Evolutionary conservation across 2,329 filamentous ascomycete species (phyloP), one percentile per base, ranked within the genome.

Genomic region (Clarireedia monteithiana): DNA sequence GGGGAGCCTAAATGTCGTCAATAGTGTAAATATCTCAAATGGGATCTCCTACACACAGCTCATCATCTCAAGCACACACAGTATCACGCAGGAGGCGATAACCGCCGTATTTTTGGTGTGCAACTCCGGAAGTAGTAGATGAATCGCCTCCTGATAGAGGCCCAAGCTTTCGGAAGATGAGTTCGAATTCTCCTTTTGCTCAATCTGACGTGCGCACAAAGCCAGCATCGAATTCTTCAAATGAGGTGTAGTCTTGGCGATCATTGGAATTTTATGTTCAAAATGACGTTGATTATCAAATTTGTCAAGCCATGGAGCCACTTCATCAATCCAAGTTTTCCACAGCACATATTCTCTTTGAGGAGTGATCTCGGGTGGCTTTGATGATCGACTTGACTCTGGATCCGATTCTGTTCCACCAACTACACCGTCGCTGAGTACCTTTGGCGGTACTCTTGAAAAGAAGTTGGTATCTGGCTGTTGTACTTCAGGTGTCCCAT

Each of bases 41-140:
- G 6, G 12, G n/a, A 14, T 34, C 30, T 34, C 30, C 44, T 20
- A 4, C 6, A 65, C 71, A 63, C 74, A 76, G 40, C 44, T 76
- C 62, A 77, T 70, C 77, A 80, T 80, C 57, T 81, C 79, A 2
- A 81, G 62, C 7, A 78, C 78, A 55, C 78, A 80, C 0, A 81
- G 70, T 4, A 81, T 70, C 2, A 80, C 77, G 52, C 75, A 80
- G 0, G 77, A 74, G 0, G 77, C 77, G 14, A 82, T 74, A 6
- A 80, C 75, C 6, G 75, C 72, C 0, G 75, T 75, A 50, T 73
- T 74, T 1, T 74, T 73, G 3, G 74, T 72, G 10, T 76, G 72
- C 0, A 81, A 68, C 10, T 77, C 64, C 0, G 77, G 77, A 17
- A 75, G 69, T 0, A 82, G 67, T 1, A 75, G 66, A 46, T 76